Evolutionary conservation across 2,329 filamentous ascomycete species (phyloP).

Genomic region (Trichophyton simii): DNA sequence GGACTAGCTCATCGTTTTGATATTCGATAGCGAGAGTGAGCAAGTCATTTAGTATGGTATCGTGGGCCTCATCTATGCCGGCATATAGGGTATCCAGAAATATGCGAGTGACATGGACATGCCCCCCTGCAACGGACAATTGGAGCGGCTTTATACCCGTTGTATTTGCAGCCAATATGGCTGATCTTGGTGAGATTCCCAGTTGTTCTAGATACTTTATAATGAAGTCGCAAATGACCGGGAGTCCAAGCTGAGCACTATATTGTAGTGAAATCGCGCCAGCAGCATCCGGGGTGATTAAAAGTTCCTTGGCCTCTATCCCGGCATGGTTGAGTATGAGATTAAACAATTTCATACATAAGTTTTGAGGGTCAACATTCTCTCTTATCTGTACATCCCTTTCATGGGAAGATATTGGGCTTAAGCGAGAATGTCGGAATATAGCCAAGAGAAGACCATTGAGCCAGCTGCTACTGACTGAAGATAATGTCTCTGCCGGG

Average conservation of each 20-base stretch:
- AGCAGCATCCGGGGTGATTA: slow-evolving; percentile 7
- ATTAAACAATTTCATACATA: not conserved
- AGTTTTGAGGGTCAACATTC: not conserved
- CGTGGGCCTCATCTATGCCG: not conserved
- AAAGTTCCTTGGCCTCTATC: not conserved
- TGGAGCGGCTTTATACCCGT: slow-evolving; percentile 12
- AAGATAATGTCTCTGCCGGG: not conserved
- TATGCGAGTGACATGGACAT: slow-evolving; percentile 5
- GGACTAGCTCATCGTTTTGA: slow-evolving; percentile 12
- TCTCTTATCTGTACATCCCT: not conserved
- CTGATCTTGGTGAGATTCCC: not conserved
- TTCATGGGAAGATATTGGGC: no score
- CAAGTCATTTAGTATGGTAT: not conserved
- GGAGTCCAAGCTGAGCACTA: slow-evolving; percentile 10
- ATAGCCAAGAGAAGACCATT: not conserved
- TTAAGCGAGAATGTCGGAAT: no score
- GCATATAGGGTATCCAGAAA: slow-evolving; percentile 8
- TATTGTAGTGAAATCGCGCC: slow-evolving; percentile 14
- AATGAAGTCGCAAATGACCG: slow-evolving; percentile 8
- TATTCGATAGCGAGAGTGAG: slow-evolving; percentile 10
- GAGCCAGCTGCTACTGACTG: not conserved
- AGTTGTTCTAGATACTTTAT: slow-evolving; percentile 2
- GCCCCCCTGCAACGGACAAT: slow-evolving; percentile 9
- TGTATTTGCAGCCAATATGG: slow-evolving; percentile 4
- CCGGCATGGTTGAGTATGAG: not conserved